Evolutionary conservation across 192 early-diverging fungal species (phyloP).

Genomic region (Irineochytrium annulatum): DNA sequence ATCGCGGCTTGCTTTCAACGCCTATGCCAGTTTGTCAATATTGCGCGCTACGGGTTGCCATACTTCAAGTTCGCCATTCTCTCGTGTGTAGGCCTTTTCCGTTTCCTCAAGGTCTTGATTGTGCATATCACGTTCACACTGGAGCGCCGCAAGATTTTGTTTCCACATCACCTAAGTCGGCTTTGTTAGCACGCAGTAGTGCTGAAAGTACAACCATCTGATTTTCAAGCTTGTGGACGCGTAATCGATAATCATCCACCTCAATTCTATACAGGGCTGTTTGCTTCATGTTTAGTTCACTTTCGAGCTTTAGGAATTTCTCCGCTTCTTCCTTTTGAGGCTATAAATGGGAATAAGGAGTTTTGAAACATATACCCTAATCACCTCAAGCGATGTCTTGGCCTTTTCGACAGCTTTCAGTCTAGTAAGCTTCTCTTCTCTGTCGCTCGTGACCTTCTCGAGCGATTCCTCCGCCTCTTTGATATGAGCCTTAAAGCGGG

Average conservation of each 20-base stretch:
- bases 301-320: constrained; percentile 73
- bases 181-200: too few species aligned
- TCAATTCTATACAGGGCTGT: constrained; percentile 74
- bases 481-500: constrained; percentile 80
- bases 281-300: constrained; percentile 67
- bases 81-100: constrained; percentile 1
- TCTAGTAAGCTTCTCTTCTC: constrained; percentile 75
- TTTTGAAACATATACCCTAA: background rate
- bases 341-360: constrained; percentile 3
- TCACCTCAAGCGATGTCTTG: constrained; percentile 73
- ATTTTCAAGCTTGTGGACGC: too few species aligned
- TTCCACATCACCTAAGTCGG: too few species aligned
- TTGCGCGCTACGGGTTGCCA: background rate
- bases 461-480: constrained; percentile 63
- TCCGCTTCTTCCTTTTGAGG: constrained; percentile 78
- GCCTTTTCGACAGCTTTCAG: constrained; percentile 90
- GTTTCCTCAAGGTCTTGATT: constrained; percentile 6
- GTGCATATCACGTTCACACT: too few species aligned
- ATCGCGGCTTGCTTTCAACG: constrained; percentile 58
- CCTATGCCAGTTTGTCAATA: constrained; percentile 19
- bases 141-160: too few species aligned
- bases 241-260: constrained; percentile 63
- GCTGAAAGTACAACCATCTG: too few species aligned
- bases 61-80: constrained; percentile 12
- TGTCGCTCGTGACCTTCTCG: constrained; percentile 71